phyloP scores from a whole-genome alignment of 148 eudicot species.

The Dysphania ambrosioides region DNA sequence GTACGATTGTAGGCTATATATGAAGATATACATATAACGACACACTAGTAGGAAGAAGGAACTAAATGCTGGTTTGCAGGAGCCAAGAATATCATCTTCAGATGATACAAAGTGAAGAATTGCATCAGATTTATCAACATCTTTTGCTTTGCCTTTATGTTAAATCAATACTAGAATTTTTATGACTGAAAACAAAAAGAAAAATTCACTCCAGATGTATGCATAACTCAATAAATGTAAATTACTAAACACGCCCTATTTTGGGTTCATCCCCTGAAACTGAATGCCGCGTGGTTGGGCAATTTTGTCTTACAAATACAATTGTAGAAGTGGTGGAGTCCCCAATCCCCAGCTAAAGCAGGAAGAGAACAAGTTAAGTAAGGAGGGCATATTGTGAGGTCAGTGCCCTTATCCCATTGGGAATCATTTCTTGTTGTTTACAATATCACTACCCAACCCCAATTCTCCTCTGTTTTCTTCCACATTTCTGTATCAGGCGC shows the following conservation, averaged over 20 bases:
- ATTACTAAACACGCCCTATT: no score
- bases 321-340: no score
- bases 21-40: neutral
- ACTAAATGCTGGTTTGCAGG: conserved; percentile 29
- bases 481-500: conserved; percentile 25
- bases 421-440: conserved; percentile 27
- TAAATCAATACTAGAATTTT: neutral
- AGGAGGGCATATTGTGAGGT: conserved; percentile 23
- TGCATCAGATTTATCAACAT: neutral
- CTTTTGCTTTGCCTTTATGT: neutral
- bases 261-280: no score
- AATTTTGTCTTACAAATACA: no score
- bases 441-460: conserved; percentile 28
- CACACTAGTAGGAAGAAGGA: neutral
- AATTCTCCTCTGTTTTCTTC: conserved; percentile 3
- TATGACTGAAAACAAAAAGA: no score
- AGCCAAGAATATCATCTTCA: conserved; percentile 22
- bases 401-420: conserved; percentile 22
- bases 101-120: neutral
- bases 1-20: conserved; percentile 9
- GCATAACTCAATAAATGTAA: no score
- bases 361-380: conserved; percentile 2
- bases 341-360: no score
- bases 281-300: no score
- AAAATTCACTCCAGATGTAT: no score